Percentiles rank a stretch among this genome's conserved stretches.
These are phyloP conservation scores for Monosporascus sp. DNA, from an alignment of 2,329 filamentous ascomycete genomes.

Conservation along the genomic window DNA sequence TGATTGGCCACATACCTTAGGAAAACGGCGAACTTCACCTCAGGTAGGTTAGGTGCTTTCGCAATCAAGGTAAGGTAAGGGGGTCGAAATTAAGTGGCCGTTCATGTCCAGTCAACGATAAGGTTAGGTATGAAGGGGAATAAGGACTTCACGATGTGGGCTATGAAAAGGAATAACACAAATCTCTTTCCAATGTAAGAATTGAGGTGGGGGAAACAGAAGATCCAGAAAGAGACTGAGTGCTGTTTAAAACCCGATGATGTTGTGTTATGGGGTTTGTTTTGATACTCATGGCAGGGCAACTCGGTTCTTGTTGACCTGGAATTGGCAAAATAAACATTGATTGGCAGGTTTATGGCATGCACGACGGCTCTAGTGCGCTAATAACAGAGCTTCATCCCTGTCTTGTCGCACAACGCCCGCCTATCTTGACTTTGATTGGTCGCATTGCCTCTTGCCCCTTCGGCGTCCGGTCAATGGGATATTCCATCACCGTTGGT, in stretches of 20 bases:
- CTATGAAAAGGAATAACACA: not conserved
- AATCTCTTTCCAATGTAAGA: not conserved
- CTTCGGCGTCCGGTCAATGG: not conserved
- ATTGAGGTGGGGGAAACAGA: not conserved
- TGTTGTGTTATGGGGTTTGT: constrained; percentile 1
- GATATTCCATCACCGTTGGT: not conserved
- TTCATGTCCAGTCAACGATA: too few species aligned
- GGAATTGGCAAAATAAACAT: not conserved
- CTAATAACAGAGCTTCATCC: not conserved
- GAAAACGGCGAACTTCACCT: not conserved
- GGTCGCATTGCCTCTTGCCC: not conserved
- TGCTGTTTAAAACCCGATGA: not conserved
- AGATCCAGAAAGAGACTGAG: not conserved
- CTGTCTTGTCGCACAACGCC: not conserved
- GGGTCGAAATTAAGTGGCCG: not conserved
- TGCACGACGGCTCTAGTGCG: not conserved
- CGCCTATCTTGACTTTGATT: not conserved
- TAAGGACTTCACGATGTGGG: not conserved
- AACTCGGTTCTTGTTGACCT: constrained; percentile 1
- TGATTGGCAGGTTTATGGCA: not conserved
- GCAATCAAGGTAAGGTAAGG: not conserved
- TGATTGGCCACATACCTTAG: not conserved
- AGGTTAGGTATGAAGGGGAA: not conserved
- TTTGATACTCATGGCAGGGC: not conserved
- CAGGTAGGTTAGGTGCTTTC: not conserved